phyloP scores from a whole-genome alignment of 768 basidiomycete species.

The Auricularia sp. region DNA sequence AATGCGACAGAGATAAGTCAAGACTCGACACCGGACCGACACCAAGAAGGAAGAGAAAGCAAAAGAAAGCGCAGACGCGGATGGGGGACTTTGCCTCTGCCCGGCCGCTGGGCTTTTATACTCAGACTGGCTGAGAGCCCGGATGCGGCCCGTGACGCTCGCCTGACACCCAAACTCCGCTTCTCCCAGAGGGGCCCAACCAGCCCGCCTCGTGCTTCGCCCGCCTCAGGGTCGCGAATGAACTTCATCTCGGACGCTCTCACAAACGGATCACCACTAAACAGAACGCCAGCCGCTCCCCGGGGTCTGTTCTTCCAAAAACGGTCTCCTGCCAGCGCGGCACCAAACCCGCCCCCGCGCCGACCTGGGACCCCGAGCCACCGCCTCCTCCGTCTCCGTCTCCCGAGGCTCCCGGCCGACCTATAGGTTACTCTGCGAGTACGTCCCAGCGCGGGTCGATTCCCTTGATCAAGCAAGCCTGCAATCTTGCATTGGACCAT shows the following conservation, averaged over 20 bases:
- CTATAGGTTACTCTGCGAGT: too few species aligned
- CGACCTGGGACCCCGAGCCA: too few species aligned
- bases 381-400: too few species aligned
- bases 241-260: not conserved
- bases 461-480: too few species aligned
- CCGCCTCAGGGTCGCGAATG: not conserved
- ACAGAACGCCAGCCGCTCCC: not conserved
- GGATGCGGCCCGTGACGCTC: too few species aligned
- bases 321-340: not conserved
- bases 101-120: not conserved
- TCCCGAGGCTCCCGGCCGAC: too few species aligned
- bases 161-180: not conserved
- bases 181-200: not conserved
- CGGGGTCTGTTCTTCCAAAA: not conserved
- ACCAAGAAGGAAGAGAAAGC: not conserved
- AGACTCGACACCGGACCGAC: not conserved
- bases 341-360: too few species aligned
- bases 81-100: not conserved
- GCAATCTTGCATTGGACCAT: too few species aligned
- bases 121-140: too few species aligned
- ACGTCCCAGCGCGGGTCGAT: too few species aligned
- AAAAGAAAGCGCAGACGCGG: not conserved
- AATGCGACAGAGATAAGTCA: not conserved
- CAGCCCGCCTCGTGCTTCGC: not conserved
- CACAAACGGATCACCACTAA: not conserved